Evolutionary conservation across 768 basidiomycete genomes (phyloP).

Genomic region (Lentinula boryana): DNA sequence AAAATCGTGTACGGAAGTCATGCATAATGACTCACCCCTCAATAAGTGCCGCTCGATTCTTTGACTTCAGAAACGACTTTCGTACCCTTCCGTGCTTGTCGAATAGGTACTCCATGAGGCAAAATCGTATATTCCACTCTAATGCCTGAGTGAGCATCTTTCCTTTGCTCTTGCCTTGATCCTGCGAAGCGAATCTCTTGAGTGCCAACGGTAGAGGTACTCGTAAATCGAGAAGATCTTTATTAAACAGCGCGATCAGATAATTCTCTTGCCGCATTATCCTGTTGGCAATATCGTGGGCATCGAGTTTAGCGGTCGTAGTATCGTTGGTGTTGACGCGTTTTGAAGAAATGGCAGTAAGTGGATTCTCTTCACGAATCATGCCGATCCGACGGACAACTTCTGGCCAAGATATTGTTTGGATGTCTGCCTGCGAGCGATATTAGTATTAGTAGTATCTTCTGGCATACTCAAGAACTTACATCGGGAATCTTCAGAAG

Average conservation of each 20-base stretch:
- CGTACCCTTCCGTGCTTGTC: constrained; percentile 86
- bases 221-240: constrained; percentile 85
- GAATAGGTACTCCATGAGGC: constrained; percentile 92
- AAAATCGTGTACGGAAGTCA: not conserved
- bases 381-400: constrained; percentile 85
- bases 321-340: constrained; percentile 47
- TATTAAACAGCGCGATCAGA: constrained; percentile 95
- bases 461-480: not conserved
- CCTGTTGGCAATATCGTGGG: constrained; percentile 96
- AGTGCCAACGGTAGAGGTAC: constrained; percentile 68
- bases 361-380: constrained; percentile 89
- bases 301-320: constrained; percentile 84
- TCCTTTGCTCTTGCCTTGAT: constrained; percentile 51
- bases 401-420: constrained; percentile 96
- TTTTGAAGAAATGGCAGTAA: constrained; percentile 78
- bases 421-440: constrained; percentile 77
- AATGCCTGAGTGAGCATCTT: constrained; percentile 82
- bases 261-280: constrained; percentile 99
- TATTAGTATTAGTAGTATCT: constrained; percentile 6
- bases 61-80: constrained; percentile 85
- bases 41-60: constrained; percentile 70
- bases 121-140: constrained; percentile 97
- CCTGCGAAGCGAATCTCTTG: constrained; percentile 42
- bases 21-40: constrained; percentile 55
- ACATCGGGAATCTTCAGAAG: constrained; percentile 60